A percentile compares a stretch with the other conserved stretches of the same genome.
These are phyloP conservation scores for Trichoderma semiorbis DNA, from an alignment of 2,329 filamentous ascomycete species.

Conservation along the genomic window DNA sequence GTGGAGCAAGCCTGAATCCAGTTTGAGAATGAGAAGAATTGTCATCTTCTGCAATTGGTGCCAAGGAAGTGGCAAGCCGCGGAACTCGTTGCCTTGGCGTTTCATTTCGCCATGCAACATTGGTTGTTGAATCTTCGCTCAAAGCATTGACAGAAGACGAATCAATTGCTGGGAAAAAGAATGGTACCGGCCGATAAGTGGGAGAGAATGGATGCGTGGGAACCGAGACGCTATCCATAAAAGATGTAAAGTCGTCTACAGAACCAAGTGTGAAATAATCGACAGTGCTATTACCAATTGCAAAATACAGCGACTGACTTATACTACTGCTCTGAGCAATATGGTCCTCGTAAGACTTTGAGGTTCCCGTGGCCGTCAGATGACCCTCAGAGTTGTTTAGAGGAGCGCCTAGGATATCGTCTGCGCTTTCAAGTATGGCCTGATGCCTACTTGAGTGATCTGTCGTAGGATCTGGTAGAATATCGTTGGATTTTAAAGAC, in stretches of 20 bases:
- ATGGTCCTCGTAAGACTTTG: not conserved
- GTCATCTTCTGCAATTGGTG: not conserved
- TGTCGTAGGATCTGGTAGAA: not conserved
- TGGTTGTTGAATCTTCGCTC: not conserved
- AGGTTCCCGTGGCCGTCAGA: not conserved
- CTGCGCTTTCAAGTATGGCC: not conserved
- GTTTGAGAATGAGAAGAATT: not conserved
- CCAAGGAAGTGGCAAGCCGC: not conserved
- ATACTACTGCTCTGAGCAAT: not conserved
- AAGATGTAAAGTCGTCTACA: not conserved
- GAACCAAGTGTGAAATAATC: not conserved
- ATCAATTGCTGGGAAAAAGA: not conserved
- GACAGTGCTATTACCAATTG: not conserved
- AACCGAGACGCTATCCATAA: not conserved
- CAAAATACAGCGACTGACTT: not conserved
- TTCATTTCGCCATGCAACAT: not conserved
- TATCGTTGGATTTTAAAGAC: not conserved
- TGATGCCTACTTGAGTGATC: not conserved
- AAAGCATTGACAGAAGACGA: not conserved
- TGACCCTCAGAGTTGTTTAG: not conserved
- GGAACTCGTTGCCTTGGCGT: not conserved
- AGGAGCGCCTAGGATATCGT: not conserved
- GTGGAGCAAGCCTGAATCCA: not conserved
- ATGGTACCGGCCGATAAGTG: not conserved
- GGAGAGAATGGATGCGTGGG: not conserved